Evolutionary conservation across 176 grass and related monocot species (phyloP).

Genomic region (Stipa capillata): DNA sequence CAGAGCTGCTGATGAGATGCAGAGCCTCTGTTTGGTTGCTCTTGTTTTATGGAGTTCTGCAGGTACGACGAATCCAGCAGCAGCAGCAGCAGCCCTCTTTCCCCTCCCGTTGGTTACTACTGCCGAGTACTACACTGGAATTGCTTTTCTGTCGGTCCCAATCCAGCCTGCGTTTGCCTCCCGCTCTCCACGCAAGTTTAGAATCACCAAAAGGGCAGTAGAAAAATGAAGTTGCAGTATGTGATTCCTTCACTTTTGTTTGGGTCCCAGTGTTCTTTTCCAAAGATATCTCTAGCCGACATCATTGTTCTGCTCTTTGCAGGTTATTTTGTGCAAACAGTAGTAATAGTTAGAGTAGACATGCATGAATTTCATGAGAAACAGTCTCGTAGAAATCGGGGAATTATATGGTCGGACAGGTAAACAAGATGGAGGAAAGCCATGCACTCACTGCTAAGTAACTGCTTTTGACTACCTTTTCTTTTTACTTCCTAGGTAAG

Average conservation of each 20-base stretch:
- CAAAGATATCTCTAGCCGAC: background rate
- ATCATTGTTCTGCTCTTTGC: background rate
- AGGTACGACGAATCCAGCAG: background rate
- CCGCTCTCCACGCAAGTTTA: background rate
- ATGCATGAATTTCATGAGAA: no score
- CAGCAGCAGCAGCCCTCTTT: no score
- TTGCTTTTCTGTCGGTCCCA: conserved; percentile 13
- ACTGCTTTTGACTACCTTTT: background rate
- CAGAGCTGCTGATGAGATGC: background rate
- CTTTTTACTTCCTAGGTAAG: background rate
- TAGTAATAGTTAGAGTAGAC: no score
- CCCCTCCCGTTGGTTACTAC: no score
- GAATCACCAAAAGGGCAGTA: background rate
- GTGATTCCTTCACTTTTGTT: background rate
- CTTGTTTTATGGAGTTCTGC: background rate
- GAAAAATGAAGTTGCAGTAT: background rate
- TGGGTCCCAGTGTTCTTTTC: background rate
- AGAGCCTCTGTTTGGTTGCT: background rate
- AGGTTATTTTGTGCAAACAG: no score
- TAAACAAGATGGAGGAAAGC: no score
- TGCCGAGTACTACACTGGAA: background rate
- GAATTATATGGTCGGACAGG: no score
- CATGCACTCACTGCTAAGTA: background rate
- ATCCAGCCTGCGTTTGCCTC: background rate
- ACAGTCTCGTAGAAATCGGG: no score